Conservation (phyloP, 768 basidiomycete genomes). For the Amanita jacksonii region DNA sequence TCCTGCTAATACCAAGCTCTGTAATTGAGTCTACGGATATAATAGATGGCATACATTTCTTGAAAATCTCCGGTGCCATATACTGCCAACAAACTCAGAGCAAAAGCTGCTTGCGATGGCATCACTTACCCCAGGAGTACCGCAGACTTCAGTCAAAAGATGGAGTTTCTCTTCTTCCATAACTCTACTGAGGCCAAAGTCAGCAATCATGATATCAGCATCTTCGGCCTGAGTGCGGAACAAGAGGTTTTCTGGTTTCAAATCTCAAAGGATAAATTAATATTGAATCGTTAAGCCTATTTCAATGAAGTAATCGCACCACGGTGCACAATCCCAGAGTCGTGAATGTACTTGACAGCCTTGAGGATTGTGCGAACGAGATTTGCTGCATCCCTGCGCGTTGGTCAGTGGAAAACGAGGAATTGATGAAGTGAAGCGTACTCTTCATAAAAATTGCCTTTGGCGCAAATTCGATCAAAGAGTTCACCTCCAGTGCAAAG, state of each 20-base stretch:
- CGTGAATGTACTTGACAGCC: slow-evolving; percentile 89
- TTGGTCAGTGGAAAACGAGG: neutral
- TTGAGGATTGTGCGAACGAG: slow-evolving; percentile 81
- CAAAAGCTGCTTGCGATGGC: neutral
- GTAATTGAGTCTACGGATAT: slow-evolving; percentile 3
- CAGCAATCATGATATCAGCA: slow-evolving; percentile 93
- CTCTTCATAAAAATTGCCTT: slow-evolving; percentile 95
- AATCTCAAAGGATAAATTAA: slow-evolving; percentile 37
- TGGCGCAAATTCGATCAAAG: slow-evolving; percentile 98
- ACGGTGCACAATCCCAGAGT: slow-evolving; percentile 87
- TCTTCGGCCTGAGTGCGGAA: slow-evolving; percentile 87
- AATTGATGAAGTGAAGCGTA: slow-evolving; percentile 24
- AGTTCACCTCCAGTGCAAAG: slow-evolving; percentile 96
- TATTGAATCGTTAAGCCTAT: neutral
- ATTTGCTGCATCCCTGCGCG: slow-evolving; percentile 73
- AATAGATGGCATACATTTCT: slow-evolving; percentile 50
- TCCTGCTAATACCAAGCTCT: slow-evolving; percentile 42
- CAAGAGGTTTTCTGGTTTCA: slow-evolving; percentile 96
- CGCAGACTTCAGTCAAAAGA: slow-evolving; percentile 90
- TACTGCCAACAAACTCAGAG: slow-evolving; percentile 37
- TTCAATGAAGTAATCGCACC: slow-evolving; percentile 28
- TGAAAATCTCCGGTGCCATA: slow-evolving; percentile 96
- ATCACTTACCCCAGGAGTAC: slow-evolving; percentile 73
- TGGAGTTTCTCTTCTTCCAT: slow-evolving; percentile 87
- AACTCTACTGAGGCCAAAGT: slow-evolving; percentile 88